Evolutionary conservation across 441 rosid genomes (phyloP).

Genomic region (Gossypium davidsonii): DNA sequence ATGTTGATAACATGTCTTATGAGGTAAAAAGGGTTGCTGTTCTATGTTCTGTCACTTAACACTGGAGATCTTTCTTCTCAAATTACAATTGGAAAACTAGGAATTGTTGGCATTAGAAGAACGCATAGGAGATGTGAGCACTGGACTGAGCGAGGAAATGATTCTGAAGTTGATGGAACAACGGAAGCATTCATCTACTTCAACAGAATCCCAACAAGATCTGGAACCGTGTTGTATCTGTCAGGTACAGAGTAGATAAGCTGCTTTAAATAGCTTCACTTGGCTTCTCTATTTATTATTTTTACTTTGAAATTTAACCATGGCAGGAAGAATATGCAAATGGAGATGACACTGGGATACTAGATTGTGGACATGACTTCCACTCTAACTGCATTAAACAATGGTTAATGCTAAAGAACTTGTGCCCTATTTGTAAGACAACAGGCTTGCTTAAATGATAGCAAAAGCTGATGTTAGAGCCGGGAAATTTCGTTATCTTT

Average conservation of each 20-base stretch:
- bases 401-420: slow-evolving; percentile 73
- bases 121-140: slow-evolving; percentile 77
- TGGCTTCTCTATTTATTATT: not conserved
- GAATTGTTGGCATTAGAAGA: slow-evolving; percentile 81
- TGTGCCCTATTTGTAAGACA: slow-evolving; percentile 83
- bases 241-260: slow-evolving; percentile 45
- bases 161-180: slow-evolving; percentile 54
- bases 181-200: slow-evolving; percentile 24
- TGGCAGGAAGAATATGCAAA: slow-evolving; percentile 62
- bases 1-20: slow-evolving; percentile 86
- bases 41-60: not conserved
- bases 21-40: slow-evolving; percentile 44
- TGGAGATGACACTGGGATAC: slow-evolving; percentile 63
- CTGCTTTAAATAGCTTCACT: not conserved
- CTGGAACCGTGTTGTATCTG: slow-evolving; percentile 77
- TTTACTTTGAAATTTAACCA: slow-evolving; percentile 9
- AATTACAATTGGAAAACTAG: slow-evolving; percentile 30
- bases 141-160: slow-evolving; percentile 63
- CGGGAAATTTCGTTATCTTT: slow-evolving; percentile 8
- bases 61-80: slow-evolving; percentile 7
- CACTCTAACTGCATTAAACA: slow-evolving; percentile 74
- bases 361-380: slow-evolving; percentile 79
- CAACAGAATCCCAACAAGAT: slow-evolving; percentile 30
- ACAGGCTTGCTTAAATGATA: slow-evolving; percentile 45
- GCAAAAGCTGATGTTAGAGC: not conserved